A percentile compares a stretch with the other conserved stretches of the same genome.
Conservation (phyloP, 306 rosid species). For the Vicia sativa region DNA sequence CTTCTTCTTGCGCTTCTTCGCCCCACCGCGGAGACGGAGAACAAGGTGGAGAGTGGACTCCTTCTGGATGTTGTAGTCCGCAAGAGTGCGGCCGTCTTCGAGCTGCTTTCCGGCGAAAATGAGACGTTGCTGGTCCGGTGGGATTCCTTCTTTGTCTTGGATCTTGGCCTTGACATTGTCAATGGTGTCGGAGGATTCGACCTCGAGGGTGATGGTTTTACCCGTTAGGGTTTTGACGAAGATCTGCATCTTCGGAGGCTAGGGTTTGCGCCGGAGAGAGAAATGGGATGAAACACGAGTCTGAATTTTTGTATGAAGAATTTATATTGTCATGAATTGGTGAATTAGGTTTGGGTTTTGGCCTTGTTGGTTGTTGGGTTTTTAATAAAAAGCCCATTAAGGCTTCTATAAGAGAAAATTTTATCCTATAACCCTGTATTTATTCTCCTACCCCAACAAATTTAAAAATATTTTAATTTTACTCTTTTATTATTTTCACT, state of each 20-base stretch:
- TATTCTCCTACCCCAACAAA: too few species aligned
- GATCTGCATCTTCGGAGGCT: constrained; percentile 68
- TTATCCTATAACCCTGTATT: too few species aligned
- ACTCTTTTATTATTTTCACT: too few species aligned
- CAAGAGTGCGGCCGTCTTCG: constrained; percentile 94
- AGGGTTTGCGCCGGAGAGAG: constrained; percentile 22
- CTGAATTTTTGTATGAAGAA: background rate
- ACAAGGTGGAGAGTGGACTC: constrained; percentile 89
- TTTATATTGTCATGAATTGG: constrained; percentile 3
- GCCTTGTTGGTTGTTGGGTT: background rate
- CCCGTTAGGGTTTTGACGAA: constrained; percentile 97
- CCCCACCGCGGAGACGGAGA: constrained; percentile 93
- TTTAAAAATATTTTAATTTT: too few species aligned
- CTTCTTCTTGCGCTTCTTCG: constrained; percentile 97
- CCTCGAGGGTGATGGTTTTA: constrained; percentile 91
- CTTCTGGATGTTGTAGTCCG: constrained; percentile 95
- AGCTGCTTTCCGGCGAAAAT: constrained; percentile 96
- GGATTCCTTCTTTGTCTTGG: constrained; percentile 95
- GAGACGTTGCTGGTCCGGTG: constrained; percentile 94
- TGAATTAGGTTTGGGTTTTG: background rate
- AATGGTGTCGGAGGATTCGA: constrained; percentile 88
- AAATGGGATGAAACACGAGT: background rate
- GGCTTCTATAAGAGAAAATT: too few species aligned
- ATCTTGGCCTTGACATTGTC: constrained; percentile 93
- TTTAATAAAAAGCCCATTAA: background rate